A percentile compares a stretch with the other conserved stretches of the same genome.
Evolutionary conservation across 2,329 filamentous ascomycete species (phyloP).

Genomic region (Aureobasidium sp.): DNA sequence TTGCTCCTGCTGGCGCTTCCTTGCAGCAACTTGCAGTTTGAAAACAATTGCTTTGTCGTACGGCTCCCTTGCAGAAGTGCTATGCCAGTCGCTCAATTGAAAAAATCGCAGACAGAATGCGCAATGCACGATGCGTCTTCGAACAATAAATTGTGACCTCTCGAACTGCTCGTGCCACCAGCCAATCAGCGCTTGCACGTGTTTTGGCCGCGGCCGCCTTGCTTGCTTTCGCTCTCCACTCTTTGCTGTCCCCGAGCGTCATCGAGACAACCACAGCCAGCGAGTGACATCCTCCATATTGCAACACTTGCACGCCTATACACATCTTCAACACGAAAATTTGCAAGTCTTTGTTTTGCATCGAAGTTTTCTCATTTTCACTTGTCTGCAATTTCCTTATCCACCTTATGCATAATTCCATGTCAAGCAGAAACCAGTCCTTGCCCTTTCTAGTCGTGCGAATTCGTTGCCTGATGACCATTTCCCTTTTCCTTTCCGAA

Average conservation of each 20-base stretch:
- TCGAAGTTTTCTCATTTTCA: background rate
- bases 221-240: background rate
- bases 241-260: background rate
- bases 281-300: background rate
- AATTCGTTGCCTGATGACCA: conserved; percentile 2
- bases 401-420: conserved; percentile 1
- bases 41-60: background rate
- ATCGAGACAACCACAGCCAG: conserved; percentile 4
- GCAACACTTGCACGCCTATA: background rate
- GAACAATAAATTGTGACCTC: background rate
- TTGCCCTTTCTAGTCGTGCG: background rate
- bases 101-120: conserved; percentile 1
- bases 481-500: background rate
- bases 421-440: conserved; percentile 13
- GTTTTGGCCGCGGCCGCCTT: background rate
- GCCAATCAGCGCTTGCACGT: conserved; percentile 11
- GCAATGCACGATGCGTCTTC: background rate
- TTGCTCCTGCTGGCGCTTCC: background rate
- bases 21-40: background rate
- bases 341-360: background rate
- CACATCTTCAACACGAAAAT: background rate
- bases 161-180: background rate
- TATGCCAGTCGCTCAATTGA: background rate
- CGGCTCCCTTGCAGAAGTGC: background rate
- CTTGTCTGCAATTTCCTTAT: background rate